phyloP scores from a whole-genome alignment of 768 basidiomycete species.

The Clathrus columnatus region DNA sequence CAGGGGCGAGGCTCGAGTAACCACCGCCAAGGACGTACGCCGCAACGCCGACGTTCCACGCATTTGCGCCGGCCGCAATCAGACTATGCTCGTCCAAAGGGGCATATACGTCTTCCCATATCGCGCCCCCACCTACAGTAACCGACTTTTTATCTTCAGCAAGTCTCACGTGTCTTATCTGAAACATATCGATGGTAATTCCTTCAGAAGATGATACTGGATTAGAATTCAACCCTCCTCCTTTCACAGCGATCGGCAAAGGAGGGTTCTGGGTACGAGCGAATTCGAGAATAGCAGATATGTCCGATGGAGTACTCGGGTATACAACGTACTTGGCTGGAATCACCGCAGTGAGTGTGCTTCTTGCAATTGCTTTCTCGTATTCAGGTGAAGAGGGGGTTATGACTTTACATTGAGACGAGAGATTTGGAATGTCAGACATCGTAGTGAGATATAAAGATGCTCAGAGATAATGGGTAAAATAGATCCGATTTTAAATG shows the following conservation, averaged over 20 bases:
- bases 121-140: not conserved
- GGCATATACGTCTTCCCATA: not conserved
- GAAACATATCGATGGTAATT: not conserved
- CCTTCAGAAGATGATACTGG: not conserved
- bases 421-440: too few species aligned
- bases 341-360: not conserved
- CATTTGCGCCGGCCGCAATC: not conserved
- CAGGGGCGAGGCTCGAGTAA: conserved; percentile 17
- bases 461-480: too few species aligned
- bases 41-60: not conserved
- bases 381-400: too few species aligned
- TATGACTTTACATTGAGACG: too few species aligned
- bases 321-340: not conserved
- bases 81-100: not conserved
- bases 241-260: not conserved
- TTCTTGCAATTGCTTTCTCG: not conserved
- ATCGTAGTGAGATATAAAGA: too few species aligned
- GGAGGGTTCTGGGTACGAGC: not conserved
- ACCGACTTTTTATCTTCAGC: not conserved
- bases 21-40: conserved; percentile 17
- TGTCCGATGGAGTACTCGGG: not conserved
- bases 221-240: not conserved
- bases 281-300: not conserved
- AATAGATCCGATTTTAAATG: too few species aligned
- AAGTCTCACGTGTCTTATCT: not conserved